Conservation (phyloP, 2,329 filamentous ascomycete species). For the Huntiella bhutanensis region DNA sequence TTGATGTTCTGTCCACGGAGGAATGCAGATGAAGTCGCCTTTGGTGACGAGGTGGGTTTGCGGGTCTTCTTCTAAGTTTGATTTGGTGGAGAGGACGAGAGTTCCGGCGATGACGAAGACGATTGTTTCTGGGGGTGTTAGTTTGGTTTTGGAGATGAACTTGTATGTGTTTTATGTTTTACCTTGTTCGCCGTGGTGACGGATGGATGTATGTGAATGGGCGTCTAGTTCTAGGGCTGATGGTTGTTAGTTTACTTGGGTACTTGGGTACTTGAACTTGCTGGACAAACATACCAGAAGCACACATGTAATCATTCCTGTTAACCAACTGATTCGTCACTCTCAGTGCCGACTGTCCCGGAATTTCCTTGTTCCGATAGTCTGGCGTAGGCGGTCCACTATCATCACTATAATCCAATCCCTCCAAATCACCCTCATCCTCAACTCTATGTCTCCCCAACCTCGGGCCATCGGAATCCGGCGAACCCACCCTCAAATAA, state of each 20-base stretch:
- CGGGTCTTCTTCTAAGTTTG: constrained; percentile 30
- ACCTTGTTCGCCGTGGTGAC: constrained; percentile 54
- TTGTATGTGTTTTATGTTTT: constrained; percentile 4
- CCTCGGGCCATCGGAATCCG: not conserved
- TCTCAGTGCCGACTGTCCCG: constrained; percentile 4
- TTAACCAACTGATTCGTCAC: constrained; percentile 26
- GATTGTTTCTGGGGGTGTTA: constrained; percentile 37
- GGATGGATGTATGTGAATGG: constrained; percentile 40
- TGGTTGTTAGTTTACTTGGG: constrained; percentile 7
- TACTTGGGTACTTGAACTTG: not conserved
- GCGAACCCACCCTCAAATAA: not conserved
- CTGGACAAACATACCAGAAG: constrained; percentile 31
- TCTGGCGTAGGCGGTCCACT: constrained; percentile 4
- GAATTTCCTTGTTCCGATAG: constrained; percentile 3
- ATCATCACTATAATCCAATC: constrained; percentile 18
- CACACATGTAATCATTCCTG: constrained; percentile 46
- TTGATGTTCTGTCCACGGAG: constrained; percentile 52
- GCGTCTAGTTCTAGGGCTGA: constrained; percentile 33
- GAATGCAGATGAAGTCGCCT: constrained; percentile 53
- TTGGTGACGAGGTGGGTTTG: constrained; percentile 36
- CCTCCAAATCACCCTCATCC: constrained; percentile 22
- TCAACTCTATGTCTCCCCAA: not conserved
- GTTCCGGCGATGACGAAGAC: constrained; percentile 45
- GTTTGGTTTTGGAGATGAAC: not conserved
- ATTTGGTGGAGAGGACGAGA: constrained; percentile 39